Evolutionary conservation across 2,329 filamentous ascomycete genomes (phyloP), one percentile per base, ranked within the genome.

Genomic region (Nigrograna mackinnonii): DNA sequence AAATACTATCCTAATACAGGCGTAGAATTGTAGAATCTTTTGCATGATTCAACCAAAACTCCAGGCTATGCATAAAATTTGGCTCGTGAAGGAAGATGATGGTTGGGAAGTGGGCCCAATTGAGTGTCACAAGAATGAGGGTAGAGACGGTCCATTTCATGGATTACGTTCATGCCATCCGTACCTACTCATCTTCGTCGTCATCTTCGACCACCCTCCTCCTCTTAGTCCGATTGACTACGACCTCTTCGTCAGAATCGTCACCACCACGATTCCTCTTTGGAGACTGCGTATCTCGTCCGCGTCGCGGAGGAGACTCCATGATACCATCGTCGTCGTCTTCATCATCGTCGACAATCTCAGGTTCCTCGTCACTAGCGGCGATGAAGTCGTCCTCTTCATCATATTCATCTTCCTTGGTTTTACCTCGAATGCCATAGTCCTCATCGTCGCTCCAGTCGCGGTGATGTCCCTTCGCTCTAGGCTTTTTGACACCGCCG

Each of bases 371-470:
- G 52, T 90, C 87, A 56, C 85, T 90, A 3, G 77, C 77, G 3
- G 86, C 88, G 42, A 92, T 79, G 62, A 92, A 92, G 43, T 86
- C 88, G 58, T 92, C 88, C 22, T 86, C 86, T 61, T 86, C 79
- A 49, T 91, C 87, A 61, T 92, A 92, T 54, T 89, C 86, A 51
- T 91, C 86, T 46, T 85, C 79, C 39, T 81, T 79, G 22, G 78
- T 78, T 26, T 79, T 78, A 13, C 54, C 49, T 6, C 52, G 52
- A 16, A 84, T 75, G 45, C 88, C 86, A 53, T 89, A 86, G 55
- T 91, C 88, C 6, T 89, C 89, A 57, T 91, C 87, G 47, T 89
- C 87, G 54, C 88, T 87, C 45, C 72, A 77, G 46, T 76, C 73
- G 37, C 69, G 69, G 47, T 72, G 62, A 24, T 68, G 58, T 19